phyloP scores from a whole-genome alignment of 257 asterid genomes.

The Lavandula angustifolia region DNA sequence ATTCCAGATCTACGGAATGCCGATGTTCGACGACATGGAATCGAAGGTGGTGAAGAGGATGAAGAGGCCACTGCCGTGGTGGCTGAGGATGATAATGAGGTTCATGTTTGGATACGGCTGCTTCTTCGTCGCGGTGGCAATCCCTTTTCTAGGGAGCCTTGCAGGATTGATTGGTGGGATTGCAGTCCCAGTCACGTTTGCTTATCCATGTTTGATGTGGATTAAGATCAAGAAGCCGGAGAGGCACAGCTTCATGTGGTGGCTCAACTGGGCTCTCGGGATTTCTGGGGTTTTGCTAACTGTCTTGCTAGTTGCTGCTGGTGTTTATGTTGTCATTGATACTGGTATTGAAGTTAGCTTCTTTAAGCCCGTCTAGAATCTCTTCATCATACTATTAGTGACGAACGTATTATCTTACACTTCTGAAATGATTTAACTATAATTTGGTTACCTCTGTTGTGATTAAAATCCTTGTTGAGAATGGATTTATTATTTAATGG shows the following conservation, averaged over 20 bases:
- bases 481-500: no score
- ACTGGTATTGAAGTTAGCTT: conserved; percentile 46
- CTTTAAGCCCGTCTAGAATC: conserved; percentile 38
- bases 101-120: conserved; percentile 39
- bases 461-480: no score
- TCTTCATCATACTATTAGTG: no score
- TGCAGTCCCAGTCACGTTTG: conserved; percentile 40
- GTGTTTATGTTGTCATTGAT: conserved; percentile 41
- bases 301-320: conserved; percentile 40
- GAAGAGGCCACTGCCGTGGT: conserved; percentile 41
- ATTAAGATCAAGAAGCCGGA: conserved; percentile 37
- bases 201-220: conserved; percentile 44
- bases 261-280: conserved; percentile 42
- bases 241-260: conserved; percentile 34
- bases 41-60: conserved; percentile 31
- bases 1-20: conserved; percentile 47
- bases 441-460: no score
- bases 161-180: conserved; percentile 41
- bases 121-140: conserved; percentile 40
- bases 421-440: no score
- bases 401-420: no score
- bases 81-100: conserved; percentile 37
- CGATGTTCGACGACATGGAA: conserved; percentile 43
- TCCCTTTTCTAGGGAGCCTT: conserved; percentile 40
- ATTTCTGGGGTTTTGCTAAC: conserved; percentile 32